A percentile compares a stretch with the other conserved stretches of the same genome.
phyloP scores from a whole-genome alignment of 148 eudicot genomes.

The Cornus suecica region DNA sequence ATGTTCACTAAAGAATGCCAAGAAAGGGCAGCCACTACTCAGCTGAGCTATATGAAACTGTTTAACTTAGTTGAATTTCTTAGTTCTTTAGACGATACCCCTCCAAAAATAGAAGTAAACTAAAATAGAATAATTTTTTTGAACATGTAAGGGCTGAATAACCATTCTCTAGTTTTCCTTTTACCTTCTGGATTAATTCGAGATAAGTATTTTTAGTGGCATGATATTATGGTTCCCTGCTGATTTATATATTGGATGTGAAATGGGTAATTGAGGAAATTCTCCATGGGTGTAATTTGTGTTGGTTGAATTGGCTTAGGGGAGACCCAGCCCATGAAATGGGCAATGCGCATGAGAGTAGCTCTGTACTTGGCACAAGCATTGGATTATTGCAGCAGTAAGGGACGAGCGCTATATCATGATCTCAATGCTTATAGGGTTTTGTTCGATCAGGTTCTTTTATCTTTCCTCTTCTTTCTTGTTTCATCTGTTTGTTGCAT shows the following conservation, averaged over 20 bases:
- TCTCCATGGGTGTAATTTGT: neutral
- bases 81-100: neutral
- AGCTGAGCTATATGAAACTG: neutral
- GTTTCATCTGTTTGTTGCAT: neutral
- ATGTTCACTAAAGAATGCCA: neutral
- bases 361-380: constrained; percentile 82
- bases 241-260: neutral
- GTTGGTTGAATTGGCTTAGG: constrained; percentile 37
- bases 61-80: constrained; percentile 1
- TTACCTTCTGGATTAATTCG: neutral
- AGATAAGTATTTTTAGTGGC: neutral
- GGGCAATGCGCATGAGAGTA: constrained; percentile 88
- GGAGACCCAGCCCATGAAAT: constrained; percentile 79
- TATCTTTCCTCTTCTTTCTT: neutral
- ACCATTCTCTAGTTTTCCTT: neutral
- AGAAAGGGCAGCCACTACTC: neutral
- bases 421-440: constrained; percentile 85
- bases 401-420: constrained; percentile 79
- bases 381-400: constrained; percentile 78
- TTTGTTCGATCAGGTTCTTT: constrained; percentile 69
- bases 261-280: neutral
- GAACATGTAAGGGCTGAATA: neutral
- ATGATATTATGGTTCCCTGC: neutral
- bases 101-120: no score
- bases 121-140: no score